Conservation (phyloP, 331 rosid genomes). For the Phaseolus coccineus region DNA sequence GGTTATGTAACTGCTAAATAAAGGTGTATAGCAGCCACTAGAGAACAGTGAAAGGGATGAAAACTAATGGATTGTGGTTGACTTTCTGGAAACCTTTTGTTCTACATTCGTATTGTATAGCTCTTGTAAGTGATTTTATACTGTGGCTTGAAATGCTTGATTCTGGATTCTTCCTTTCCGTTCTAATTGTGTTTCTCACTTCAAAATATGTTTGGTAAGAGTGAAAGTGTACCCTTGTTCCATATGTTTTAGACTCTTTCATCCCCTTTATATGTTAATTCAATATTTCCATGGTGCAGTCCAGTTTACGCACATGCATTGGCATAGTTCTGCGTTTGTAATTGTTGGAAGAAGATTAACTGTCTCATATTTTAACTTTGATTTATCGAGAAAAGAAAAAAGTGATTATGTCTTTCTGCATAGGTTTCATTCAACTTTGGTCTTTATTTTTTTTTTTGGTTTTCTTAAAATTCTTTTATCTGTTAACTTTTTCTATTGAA, state of each 20-base stretch:
- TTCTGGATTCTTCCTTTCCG: slow-evolving; percentile 14
- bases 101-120: slow-evolving; percentile 14
- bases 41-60: slow-evolving; percentile 13
- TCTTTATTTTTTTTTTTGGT: too few relatives aligned
- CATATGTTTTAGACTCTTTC: not conserved
- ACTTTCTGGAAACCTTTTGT: slow-evolving; percentile 8
- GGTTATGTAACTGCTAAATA: slow-evolving; percentile 32
- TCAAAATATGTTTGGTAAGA: not conserved
- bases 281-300: too few relatives aligned
- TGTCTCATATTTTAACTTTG: too few relatives aligned
- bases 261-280: not conserved
- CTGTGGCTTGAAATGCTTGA: slow-evolving; percentile 2
- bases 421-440: too few relatives aligned
- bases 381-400: too few relatives aligned
- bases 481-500: too few relatives aligned
- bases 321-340: too few relatives aligned
- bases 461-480: too few relatives aligned
- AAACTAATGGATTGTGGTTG: slow-evolving; percentile 21
- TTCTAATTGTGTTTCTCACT: slow-evolving; percentile 3
- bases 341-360: too few relatives aligned
- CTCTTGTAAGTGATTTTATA: not conserved
- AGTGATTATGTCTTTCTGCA: too few relatives aligned
- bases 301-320: too few relatives aligned
- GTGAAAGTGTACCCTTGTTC: not conserved
- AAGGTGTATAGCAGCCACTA: slow-evolving; percentile 30